phyloP scores from a whole-genome alignment of 2,329 filamentous ascomycete genomes.

The Fusarium virguliforme region DNA sequence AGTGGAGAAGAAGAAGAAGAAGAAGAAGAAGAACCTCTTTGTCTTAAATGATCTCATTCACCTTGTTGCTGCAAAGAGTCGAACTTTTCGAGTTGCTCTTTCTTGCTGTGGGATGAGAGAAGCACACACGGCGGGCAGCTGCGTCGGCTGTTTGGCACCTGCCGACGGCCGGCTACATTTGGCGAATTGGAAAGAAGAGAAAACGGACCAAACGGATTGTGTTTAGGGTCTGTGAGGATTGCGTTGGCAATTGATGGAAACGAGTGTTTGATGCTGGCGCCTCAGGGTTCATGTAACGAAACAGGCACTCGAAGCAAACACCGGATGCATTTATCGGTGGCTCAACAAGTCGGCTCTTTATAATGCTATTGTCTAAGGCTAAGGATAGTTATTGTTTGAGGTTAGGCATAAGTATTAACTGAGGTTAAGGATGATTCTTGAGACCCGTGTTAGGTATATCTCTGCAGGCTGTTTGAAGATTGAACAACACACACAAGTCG shows the following conservation, averaged over 20 bases:
- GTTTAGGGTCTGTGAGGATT: neutral
- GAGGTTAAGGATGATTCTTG: no score
- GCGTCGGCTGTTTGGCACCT: constrained; percentile 33
- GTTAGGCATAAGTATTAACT: no score
- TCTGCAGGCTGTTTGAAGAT: no score
- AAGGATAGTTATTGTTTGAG: no score
- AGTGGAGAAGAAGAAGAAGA: neutral
- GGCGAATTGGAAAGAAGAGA: neutral
- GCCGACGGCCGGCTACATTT: constrained; percentile 21
- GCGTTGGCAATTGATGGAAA: constrained; percentile 2
- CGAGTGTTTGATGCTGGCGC: neutral
- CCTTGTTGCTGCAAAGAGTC: neutral
- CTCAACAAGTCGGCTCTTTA: neutral
- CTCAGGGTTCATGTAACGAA: neutral
- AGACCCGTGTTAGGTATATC: no score
- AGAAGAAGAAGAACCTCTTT: no score
- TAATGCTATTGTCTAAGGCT: neutral
- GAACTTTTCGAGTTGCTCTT: constrained; percentile 9
- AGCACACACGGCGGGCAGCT: constrained; percentile 24
- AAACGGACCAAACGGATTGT: neutral
- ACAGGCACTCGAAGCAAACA: neutral
- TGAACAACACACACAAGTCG: no score
- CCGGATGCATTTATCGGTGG: neutral
- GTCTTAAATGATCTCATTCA: neutral
- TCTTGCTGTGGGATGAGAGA: neutral